Conservation (phyloP, 2,329 filamentous ascomycete genomes). For the Apiospora arundinis region DNA sequence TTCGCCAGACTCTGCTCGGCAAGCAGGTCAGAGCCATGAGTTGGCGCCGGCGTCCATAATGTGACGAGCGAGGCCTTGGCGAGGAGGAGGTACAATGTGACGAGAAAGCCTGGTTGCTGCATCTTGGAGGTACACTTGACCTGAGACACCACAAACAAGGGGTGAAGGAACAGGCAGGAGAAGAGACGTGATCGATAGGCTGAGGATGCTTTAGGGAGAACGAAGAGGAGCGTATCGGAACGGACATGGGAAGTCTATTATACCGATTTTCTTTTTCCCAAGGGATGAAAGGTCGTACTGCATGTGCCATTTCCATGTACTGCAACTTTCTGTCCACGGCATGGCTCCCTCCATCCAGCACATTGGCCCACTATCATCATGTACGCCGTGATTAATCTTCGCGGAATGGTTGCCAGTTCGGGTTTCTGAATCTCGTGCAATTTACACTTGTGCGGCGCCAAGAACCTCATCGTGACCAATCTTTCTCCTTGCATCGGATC, state of each 20-base stretch:
- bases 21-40: conserved; percentile 24
- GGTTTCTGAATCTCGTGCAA: not conserved
- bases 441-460: not conserved
- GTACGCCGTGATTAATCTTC: not conserved
- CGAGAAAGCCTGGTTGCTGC: conserved; percentile 7
- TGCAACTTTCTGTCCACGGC: not conserved
- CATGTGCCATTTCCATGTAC: not conserved
- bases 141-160: not conserved
- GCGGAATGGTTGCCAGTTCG: not conserved
- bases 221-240: not conserved
- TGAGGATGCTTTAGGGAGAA: not conserved
- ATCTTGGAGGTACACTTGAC: conserved; percentile 15
- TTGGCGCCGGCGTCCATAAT: conserved; percentile 25
- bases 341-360: not conserved
- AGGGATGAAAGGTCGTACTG: not conserved
- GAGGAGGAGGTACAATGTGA: conserved; percentile 3
- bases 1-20: conserved; percentile 24
- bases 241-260: not conserved
- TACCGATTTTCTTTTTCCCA: not conserved
- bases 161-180: not conserved
- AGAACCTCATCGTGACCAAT: not conserved
- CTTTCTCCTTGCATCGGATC: not conserved
- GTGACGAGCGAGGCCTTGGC: conserved; percentile 18
- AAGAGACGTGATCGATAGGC: not conserved
- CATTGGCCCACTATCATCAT: not conserved